A percentile compares a stretch with the other conserved stretches of the same genome.
Conservation (phyloP, 2,329 filamentous ascomycete species). For the Sporothrix protearum region DNA sequence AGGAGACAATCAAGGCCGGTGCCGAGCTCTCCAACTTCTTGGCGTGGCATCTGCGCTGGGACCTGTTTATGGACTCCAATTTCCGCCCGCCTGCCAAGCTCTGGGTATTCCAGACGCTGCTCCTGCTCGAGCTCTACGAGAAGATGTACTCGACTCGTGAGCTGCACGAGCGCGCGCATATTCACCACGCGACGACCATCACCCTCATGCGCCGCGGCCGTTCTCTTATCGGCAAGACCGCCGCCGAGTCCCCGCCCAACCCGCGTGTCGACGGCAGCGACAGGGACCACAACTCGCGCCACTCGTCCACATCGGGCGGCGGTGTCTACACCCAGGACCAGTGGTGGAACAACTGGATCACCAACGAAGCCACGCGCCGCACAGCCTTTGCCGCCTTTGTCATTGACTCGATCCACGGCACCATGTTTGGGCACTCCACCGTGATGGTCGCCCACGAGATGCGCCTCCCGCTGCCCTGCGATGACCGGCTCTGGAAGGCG, state of each 20-base stretch:
- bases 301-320: constrained; percentile 61
- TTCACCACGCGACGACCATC: constrained; percentile 92
- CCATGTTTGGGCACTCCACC: constrained; percentile 95
- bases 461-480: constrained; percentile 83
- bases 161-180: constrained; percentile 90
- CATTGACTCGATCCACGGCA: constrained; percentile 91
- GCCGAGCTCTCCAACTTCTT: constrained; percentile 84
- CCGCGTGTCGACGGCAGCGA: constrained; percentile 64
- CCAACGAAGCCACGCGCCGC: constrained; percentile 82
- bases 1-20: constrained; percentile 69
- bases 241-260: constrained; percentile 78
- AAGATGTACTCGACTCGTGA: constrained; percentile 96
- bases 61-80: constrained; percentile 87
- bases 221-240: constrained; percentile 81
- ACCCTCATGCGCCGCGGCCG: constrained; percentile 92
- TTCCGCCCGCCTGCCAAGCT: constrained; percentile 90
- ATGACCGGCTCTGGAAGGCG: constrained; percentile 89
- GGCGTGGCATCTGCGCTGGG: constrained; percentile 91
- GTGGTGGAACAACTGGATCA: constrained; percentile 96
- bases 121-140: constrained; percentile 89
- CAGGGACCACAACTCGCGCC: constrained; percentile 53
- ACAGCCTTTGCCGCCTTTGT: constrained; percentile 93
- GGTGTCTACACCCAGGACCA: constrained; percentile 71
- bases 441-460: constrained; percentile 98
- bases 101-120: constrained; percentile 90